Evolutionary conservation across 169 alveolate species (phyloP), one percentile per base, ranked within the genome.

Genomic region (Plasmodium malariae): DNA sequence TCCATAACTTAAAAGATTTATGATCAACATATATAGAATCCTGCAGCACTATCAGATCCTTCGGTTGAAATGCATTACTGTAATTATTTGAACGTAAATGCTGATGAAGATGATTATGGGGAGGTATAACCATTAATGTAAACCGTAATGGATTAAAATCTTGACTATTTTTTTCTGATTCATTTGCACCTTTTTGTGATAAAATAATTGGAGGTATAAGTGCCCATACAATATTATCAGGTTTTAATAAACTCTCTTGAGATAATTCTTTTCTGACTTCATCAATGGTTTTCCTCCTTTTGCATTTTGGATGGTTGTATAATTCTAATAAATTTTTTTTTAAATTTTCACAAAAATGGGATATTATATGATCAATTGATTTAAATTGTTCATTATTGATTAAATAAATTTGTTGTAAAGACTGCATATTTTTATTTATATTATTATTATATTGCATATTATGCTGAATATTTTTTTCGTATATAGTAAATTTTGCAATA

Each of bases 21-120:
- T 94, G 96, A 62, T 88, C 94, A 0, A 95, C 97, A 70, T 95
- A 95, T 55, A 95, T 93, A 45, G 96, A 93, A 60, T 95, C 97
- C 72, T 93, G 94, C 12, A 94, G 93, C 7, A 93, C 88, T 30
- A 88, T 73, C 21, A 71, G 68, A 26, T 83, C 94, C 68, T 93
- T 92, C 0, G 88, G 59, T 9, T 87, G 57, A 67, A 24, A 37
- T 34, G 51, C 86, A 60, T 67, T 62, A 36, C 92, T 91, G 19
- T 45, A n/a, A n/a, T n/a, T n/a, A 45, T 62, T 63, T 37, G 89
- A 49, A 48, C 63, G 63, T 24, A 48, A 19, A 34, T 62, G 74
- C 48, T 62, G 89, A 24, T 74, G 88, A n/a, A n/a, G n/a, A 28
- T 70, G 78, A 59, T 67, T 55, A 48, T 68, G 67, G 1, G 97